Base-by-base conservation (phyloP, 1,284 basidiomycete species). In the Moesziomyces parantarcticus region DNA sequence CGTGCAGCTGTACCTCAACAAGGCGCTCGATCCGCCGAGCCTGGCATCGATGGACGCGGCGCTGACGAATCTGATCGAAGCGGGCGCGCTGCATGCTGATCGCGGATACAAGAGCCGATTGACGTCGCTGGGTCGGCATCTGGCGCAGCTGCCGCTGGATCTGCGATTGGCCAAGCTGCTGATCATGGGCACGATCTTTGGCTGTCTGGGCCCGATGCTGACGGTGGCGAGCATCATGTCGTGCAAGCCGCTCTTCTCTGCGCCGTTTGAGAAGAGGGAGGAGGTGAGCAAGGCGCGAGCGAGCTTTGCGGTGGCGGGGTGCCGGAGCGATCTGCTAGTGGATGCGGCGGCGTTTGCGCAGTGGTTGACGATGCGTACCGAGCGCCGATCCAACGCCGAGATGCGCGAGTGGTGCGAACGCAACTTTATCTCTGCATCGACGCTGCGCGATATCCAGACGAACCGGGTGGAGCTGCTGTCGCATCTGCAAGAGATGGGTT, bases 241-340 rank as follows among this genome's bases (percentile, higher is more conserved):
- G 2, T 92, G 90, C 25, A 96, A 96, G 79, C 91, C 94, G 1
- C 84, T 97, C 40, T 97, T 97, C 84, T 80, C 89, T 5, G 92
- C 86, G 53, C 92, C 93, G 0, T 87, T 91, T 81, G 93, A 96
- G 34, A 90, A 90, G 83, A 87, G 93, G 8, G 91, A 95, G 34
- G 92, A 93, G 76, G 90, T 91, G 8, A 88, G 86, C 51, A 87
- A 87, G 90, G 45, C 69, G 2, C 48, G 72, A 6, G 52, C 62
- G 22, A 65, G 57, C 26, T 76, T 74, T 22, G 54, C 61, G 8
- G 43, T 94, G 77, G 85, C 88, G 10, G 87, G 86, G 13, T 90
- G 87, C n/a, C 89, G 90, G 61, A 95, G 93, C 71, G 95, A 97
- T 80, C 86, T 97, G 6, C 85, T 97, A 26, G 93, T 93, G 0